Evolutionary conservation across 2,329 filamentous ascomycete species (phyloP).

Genomic region (Diaporthe caulivora): DNA sequence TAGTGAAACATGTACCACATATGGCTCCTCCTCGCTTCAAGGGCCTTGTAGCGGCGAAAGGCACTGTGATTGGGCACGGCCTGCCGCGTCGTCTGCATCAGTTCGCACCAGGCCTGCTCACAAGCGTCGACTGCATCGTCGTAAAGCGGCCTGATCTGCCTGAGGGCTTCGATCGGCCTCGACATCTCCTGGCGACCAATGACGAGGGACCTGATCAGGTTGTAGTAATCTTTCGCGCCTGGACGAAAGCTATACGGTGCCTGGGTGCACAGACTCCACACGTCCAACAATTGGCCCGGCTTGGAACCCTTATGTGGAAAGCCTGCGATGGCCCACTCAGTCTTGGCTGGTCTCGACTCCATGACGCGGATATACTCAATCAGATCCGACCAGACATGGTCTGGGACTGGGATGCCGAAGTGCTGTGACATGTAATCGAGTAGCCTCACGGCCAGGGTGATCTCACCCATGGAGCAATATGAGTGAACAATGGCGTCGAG

Average conservation of each 20-base stretch:
- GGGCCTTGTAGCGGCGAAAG: constrained; percentile 43
- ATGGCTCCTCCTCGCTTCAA: constrained; percentile 46
- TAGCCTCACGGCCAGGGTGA: constrained; percentile 68
- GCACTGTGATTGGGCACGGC: constrained; percentile 39
- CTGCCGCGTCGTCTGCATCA: constrained; percentile 44
- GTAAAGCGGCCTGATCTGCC: constrained; percentile 46
- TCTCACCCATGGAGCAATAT: constrained; percentile 75
- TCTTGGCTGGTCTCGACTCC: constrained; percentile 52
- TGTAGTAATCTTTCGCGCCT: constrained; percentile 67
- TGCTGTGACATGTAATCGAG: constrained; percentile 72
- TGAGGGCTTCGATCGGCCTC: constrained; percentile 46
- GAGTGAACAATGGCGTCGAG: constrained; percentile 76
- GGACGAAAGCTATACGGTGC: constrained; percentile 69
- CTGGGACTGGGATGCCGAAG: constrained; percentile 70
- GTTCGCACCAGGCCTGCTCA: constrained; percentile 39
- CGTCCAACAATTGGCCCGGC: constrained; percentile 53
- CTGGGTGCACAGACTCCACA: constrained; percentile 72
- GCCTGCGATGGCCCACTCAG: constrained; percentile 52
- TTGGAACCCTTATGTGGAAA: constrained; percentile 51
- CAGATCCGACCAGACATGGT: constrained; percentile 73
- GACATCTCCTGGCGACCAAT: not conserved
- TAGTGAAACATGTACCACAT: constrained; percentile 49
- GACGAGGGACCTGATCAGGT: constrained; percentile 56
- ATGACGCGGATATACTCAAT: constrained; percentile 76
- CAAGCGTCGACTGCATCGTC: constrained; percentile 43